A percentile compares a stretch with the other conserved stretches of the same genome.
phyloP scores from a whole-genome alignment of 345 rosid species.

The Syzygium jambos region DNA sequence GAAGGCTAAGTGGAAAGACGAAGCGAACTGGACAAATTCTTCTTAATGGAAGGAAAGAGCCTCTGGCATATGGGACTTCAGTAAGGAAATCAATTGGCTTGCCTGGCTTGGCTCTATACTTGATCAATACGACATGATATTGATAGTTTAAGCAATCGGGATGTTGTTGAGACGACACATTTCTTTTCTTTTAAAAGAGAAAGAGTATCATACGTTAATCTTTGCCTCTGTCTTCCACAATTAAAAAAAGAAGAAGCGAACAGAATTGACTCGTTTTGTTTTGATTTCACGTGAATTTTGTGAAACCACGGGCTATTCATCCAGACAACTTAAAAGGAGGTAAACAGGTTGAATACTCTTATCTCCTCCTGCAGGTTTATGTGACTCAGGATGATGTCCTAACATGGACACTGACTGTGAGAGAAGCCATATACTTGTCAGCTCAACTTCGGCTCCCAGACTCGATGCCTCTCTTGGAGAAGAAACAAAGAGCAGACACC shows the following conservation, averaged over 20 bases:
- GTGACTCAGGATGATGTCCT: constrained; percentile 44
- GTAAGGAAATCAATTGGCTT: neutral
- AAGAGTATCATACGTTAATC: neutral
- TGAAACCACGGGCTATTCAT: neutral
- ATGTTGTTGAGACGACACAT: neutral
- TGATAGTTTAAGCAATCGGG: neutral
- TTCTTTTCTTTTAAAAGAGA: neutral
- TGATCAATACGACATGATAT: neutral
- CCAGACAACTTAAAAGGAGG: neutral
- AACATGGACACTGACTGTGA: constrained; percentile 29
- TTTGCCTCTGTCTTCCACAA: neutral
- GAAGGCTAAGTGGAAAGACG: neutral
- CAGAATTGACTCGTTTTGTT: neutral
- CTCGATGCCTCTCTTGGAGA: constrained; percentile 29
- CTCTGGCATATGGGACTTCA: constrained; percentile 6
- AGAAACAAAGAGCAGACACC: constrained; percentile 38
- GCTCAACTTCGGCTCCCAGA: constrained; percentile 51
- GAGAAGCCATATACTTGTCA: constrained; percentile 43
- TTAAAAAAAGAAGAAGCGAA: neutral
- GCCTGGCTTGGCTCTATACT: neutral
- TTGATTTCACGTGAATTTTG: neutral
- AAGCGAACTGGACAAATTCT: constrained; percentile 7
- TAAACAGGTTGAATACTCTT: neutral
- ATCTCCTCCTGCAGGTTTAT: constrained; percentile 19
- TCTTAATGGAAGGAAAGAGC: constrained; percentile 7